Base-by-base conservation (phyloP, 257 asterid species). In the Jasminum sambac region DNA sequence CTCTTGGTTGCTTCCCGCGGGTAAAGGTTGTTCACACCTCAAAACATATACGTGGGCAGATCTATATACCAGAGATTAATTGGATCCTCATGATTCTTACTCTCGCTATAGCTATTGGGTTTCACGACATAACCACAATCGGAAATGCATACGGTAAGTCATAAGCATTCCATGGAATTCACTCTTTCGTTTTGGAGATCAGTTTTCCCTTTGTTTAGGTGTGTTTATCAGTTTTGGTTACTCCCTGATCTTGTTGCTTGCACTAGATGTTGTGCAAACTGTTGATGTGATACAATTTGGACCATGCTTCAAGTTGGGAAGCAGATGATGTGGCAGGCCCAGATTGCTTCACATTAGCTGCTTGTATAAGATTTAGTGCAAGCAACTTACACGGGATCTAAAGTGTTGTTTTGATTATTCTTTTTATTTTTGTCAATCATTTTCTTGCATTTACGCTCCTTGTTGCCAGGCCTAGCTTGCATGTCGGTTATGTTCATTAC, bases 401-500 rank as follows among this genome's bases (percentile, higher is more conserved):
- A 30, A 30, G 36, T 30, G 36, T 30, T 1, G 36, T 30, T 30
- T 30, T 30, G 36, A 30, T 30, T 38, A 42, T 41, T 37, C 30
- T n/a, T 52, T 52, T 52, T 6, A 11, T 7, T 52, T 21, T 52
- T 52, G 10, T 52, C 6, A 3, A 3, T 52, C 13, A 52, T 21
- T 19, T 39, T 52, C 30, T 52, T 9, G 17, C 24, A 52, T 5
- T 52, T 5, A 9, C 19, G 13, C 61, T 52, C 68, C 21, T 67
- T 40, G 62, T 73, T 78, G 60, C 71, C 96, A 94, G 98, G 98
- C 63, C 78, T 91, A 59, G 98, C 98, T 68, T 96, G 95, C 76
- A 94, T 89, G 96, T 84, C 97, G 0, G 97, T 91, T 71, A 94
- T 94, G 95, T 89, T 85, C 72, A 88, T 94, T 30, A 91, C 98